Evolutionary conservation across 306 rosid genomes (phyloP).

Genomic region (Malus orientalis): DNA sequence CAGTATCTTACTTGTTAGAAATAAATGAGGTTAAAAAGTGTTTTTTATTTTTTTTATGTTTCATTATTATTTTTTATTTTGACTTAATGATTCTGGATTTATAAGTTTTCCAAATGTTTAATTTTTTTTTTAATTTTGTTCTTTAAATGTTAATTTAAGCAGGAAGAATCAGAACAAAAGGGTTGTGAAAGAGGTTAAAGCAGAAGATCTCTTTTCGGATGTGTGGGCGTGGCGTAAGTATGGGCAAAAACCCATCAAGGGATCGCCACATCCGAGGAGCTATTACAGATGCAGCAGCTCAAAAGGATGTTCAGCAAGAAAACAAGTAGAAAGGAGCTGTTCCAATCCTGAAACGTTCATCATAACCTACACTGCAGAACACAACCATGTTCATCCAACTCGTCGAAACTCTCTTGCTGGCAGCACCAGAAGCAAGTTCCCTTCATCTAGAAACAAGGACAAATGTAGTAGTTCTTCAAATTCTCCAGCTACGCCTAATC

Average conservation of each 20-base stretch:
- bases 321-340: conserved; percentile 74
- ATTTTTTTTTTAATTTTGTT: not conserved
- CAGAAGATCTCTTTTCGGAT: conserved; percentile 45
- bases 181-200: conserved; percentile 54
- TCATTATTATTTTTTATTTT: no score
- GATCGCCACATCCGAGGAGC: conserved; percentile 90
- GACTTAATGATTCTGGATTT: not conserved
- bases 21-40: not conserved
- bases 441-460: not conserved
- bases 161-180: conserved; percentile 57
- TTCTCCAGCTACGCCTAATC: not conserved
- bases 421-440: conserved; percentile 36
- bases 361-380: conserved; percentile 70
- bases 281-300: conserved; percentile 82
- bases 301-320: conserved; percentile 79
- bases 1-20: not conserved
- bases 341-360: conserved; percentile 52
- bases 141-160: conserved; percentile 8
- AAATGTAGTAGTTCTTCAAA: not conserved
- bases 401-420: conserved; percentile 48
- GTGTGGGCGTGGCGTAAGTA: conserved; percentile 95
- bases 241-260: conserved; percentile 95
- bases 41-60: no score
- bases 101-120: not conserved
- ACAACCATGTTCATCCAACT: conserved; percentile 65